Conservation (phyloP, 352 stramenopile species). For the Phytopythium helicoides region DNA sequence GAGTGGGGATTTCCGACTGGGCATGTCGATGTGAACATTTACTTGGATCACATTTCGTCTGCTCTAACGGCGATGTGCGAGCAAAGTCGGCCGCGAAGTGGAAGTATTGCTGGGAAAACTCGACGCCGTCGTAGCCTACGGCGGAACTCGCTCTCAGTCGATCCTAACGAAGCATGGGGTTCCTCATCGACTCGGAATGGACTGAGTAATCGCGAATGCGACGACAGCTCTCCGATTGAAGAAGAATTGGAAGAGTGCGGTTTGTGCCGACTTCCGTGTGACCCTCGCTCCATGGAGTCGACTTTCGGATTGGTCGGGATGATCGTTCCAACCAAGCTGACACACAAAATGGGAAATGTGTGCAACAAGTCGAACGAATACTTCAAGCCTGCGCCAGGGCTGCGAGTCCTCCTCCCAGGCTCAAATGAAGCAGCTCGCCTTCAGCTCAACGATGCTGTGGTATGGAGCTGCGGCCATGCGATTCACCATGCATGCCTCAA, state of each 20-base stretch:
- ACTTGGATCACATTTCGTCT: constrained; percentile 64
- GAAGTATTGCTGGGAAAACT: constrained; percentile 19
- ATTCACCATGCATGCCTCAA: constrained; percentile 73
- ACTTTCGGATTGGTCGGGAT: constrained; percentile 71
- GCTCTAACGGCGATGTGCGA: constrained; percentile 54
- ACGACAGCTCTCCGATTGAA: not conserved
- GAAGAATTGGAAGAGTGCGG: constrained; percentile 48
- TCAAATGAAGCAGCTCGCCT: constrained; percentile 26
- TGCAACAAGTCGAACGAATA: not conserved
- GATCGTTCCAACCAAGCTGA: constrained; percentile 56
- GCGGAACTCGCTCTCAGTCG: constrained; percentile 10
- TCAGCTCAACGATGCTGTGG: constrained; percentile 39
- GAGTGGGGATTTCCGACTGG: constrained; percentile 82
- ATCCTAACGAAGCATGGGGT: not conserved
- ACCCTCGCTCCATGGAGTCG: constrained; percentile 28
- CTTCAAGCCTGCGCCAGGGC: constrained; percentile 11
- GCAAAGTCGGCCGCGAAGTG: constrained; percentile 27
- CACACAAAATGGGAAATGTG: constrained; percentile 32
- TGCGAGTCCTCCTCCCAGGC: constrained; percentile 25
- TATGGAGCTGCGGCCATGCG: constrained; percentile 73
- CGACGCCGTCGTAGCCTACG: constrained; percentile 29
- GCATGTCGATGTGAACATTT: constrained; percentile 61
- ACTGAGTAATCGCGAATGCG: not conserved
- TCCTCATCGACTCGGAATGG: not conserved
- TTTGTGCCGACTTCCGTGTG: constrained; percentile 61